These are phyloP conservation scores for Tarenaya hassleriana DNA, from an alignment of 345 rosid species.

Conservation along the genomic window DNA sequence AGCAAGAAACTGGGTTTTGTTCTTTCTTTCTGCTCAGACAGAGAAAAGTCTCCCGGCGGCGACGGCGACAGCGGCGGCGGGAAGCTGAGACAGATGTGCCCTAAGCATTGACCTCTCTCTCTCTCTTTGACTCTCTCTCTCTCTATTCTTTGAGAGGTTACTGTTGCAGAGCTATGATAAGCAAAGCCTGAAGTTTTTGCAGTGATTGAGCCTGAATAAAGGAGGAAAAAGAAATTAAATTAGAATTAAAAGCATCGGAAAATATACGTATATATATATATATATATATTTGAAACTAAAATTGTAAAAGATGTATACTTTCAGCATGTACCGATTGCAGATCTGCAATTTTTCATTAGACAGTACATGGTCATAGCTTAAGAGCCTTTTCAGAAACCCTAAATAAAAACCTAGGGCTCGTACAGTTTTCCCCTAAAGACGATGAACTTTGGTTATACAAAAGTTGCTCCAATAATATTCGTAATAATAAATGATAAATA, in stretches of 20 bases:
- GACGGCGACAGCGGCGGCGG: slow-evolving; percentile 5
- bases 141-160: slow-evolving; percentile 35
- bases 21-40: slow-evolving; percentile 2
- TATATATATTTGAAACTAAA: too few relatives aligned
- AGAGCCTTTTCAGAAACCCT: slow-evolving; percentile 32
- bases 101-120: slow-evolving; percentile 41
- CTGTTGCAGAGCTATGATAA: slow-evolving; percentile 45
- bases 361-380: slow-evolving; percentile 19
- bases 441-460: neutral
- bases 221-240: slow-evolving; percentile 16
- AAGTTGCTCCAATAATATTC: neutral
- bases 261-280: too few relatives aligned
- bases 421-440: neutral
- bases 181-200: slow-evolving; percentile 54
- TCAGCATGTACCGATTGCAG: slow-evolving; percentile 11
- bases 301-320: too few relatives aligned
- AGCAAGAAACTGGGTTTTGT: slow-evolving; percentile 25
- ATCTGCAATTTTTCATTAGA: slow-evolving; percentile 21
- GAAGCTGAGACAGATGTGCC: neutral
- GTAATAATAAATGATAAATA: slow-evolving; percentile 7
- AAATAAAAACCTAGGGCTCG: slow-evolving; percentile 4
- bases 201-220: slow-evolving; percentile 44
- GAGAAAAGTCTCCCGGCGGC: neutral
- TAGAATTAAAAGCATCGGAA: neutral
- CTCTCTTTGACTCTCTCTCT: slow-evolving; percentile 60